Evolutionary conservation across 2,329 filamentous ascomycete genomes (phyloP).

Genomic region (Verruconis gallopava): DNA sequence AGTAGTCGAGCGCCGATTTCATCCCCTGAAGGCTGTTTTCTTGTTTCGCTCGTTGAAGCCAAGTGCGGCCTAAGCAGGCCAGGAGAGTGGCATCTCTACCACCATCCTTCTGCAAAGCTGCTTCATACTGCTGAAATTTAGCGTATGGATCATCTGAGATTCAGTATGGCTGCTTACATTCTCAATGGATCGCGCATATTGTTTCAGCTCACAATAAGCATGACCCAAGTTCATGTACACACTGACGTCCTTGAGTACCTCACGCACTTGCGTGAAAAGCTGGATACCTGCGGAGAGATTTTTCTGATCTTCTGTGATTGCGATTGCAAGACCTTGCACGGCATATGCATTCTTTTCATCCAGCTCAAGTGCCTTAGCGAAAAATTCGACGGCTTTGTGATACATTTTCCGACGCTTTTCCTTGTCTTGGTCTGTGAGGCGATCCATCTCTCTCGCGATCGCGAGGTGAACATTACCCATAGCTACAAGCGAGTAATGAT

Average conservation of each 20-base stretch:
- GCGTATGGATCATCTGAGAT: no score
- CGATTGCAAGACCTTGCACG: slow-evolving; percentile 89
- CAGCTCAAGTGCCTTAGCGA: slow-evolving; percentile 91
- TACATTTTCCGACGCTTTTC: slow-evolving; percentile 82
- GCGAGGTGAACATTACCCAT: slow-evolving; percentile 94
- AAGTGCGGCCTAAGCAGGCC: slow-evolving; percentile 76
- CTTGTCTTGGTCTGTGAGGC: slow-evolving; percentile 78
- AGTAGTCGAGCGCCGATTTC: slow-evolving; percentile 52
- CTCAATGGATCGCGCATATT: slow-evolving; percentile 85
- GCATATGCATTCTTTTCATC: slow-evolving; percentile 93
- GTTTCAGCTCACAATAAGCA: slow-evolving; percentile 78
- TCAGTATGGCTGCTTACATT: slow-evolving; percentile 38
- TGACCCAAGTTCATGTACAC: slow-evolving; percentile 91
- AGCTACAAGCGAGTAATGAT: slow-evolving; percentile 87
- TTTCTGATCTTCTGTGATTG: slow-evolving; percentile 86
- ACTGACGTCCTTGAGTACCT: slow-evolving; percentile 77
- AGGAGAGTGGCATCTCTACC: slow-evolving; percentile 68
- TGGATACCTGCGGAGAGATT: slow-evolving; percentile 70
- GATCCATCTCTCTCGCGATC: slow-evolving; percentile 85
- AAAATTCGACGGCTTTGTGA: slow-evolving; percentile 90
- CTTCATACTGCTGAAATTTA: slow-evolving; percentile 64
- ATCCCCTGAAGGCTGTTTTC: slow-evolving; percentile 50
- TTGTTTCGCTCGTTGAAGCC: slow-evolving; percentile 66
- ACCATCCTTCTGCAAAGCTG: slow-evolving; percentile 61
- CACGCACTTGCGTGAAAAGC: slow-evolving; percentile 80